Evolutionary conservation across 2,329 filamentous ascomycete genomes (phyloP).

Genomic region (Mycocentrospora acerina): DNA sequence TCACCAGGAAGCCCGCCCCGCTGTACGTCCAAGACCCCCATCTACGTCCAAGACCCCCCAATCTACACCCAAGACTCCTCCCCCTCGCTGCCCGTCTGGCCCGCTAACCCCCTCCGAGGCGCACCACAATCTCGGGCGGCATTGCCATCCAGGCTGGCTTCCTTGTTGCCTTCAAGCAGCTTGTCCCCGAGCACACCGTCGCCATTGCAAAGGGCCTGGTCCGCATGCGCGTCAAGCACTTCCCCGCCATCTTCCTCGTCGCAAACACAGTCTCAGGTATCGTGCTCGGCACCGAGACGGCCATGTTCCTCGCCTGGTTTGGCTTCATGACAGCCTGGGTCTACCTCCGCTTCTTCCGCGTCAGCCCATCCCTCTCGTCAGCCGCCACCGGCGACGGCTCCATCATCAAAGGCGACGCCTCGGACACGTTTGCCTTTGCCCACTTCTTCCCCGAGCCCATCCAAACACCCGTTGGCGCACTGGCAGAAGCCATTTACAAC

Average conservation of each 20-base stretch:
- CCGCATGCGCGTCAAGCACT: slow-evolving; percentile 82
- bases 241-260: slow-evolving; percentile 73
- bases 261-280: slow-evolving; percentile 69
- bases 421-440: slow-evolving; percentile 93
- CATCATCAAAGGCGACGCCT: slow-evolving; percentile 81
- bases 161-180: slow-evolving; percentile 95
- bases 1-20: slow-evolving; percentile 67
- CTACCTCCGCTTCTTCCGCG: slow-evolving; percentile 94
- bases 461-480: slow-evolving; percentile 72
- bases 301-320: slow-evolving; percentile 75
- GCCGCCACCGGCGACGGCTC: slow-evolving; percentile 54
- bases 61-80: slow-evolving; percentile 19
- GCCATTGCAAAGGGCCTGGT: slow-evolving; percentile 86
- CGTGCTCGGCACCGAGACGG: slow-evolving; percentile 69
- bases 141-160: slow-evolving; percentile 89
- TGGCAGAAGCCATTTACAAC: slow-evolving; percentile 75
- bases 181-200: slow-evolving; percentile 95
- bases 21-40: slow-evolving; percentile 59
- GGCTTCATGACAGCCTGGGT: slow-evolving; percentile 90
- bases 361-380: slow-evolving; percentile 59
- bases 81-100: too few species aligned
- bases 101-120: too few species aligned
- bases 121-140: slow-evolving; percentile 83
- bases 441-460: slow-evolving; percentile 89
- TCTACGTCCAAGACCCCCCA: slow-evolving; percentile 1